Percentiles rank a stretch among this genome's conserved stretches.
Conservation (phyloP, 495 filamentous ascomycete genomes). For the Talaromyces wortmannii region DNA sequence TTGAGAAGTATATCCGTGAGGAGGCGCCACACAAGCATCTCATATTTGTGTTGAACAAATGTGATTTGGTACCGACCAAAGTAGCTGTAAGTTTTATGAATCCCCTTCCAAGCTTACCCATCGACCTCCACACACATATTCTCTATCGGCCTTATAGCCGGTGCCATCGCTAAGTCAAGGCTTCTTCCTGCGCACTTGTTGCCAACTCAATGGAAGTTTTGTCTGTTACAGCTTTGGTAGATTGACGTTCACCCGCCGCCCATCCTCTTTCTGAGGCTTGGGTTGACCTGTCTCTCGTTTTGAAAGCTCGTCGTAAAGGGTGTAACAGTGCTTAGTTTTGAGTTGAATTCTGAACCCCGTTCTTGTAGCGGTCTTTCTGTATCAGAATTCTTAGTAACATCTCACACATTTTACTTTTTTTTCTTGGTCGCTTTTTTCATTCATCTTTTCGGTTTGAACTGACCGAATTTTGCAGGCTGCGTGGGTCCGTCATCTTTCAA, state of each 20-base stretch:
- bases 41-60: conserved; percentile 91
- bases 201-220: conserved; percentile 56
- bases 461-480: conserved; percentile 56
- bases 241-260: conserved; percentile 70
- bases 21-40: conserved; percentile 95
- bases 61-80: conserved; percentile 86
- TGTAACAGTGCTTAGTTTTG: conserved; percentile 66
- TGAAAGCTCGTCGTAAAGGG: conserved; percentile 57
- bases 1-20: conserved; percentile 89
- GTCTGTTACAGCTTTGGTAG: conserved; percentile 99
- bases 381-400: conserved; percentile 96
- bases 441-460: conserved; percentile 21
- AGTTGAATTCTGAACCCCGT: conserved; percentile 71
- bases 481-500: conserved; percentile 75
- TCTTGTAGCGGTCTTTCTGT: conserved; percentile 35
- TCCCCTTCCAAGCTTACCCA: conserved; percentile 7
- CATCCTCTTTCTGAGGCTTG: conserved; percentile 50
- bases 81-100: conserved; percentile 73
- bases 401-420: conserved; percentile 67
- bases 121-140: conserved; percentile 8
- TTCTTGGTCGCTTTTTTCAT: conserved; percentile 6
- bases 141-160: conserved; percentile 9
- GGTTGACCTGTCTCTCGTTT: conserved; percentile 73
- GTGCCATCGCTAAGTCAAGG: conserved; percentile 94
- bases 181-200: conserved; percentile 52